A percentile compares a stretch with the other conserved stretches of the same genome.
Conservation (phyloP, 129 eudicot genomes). For the Saussurea involucrata region DNA sequence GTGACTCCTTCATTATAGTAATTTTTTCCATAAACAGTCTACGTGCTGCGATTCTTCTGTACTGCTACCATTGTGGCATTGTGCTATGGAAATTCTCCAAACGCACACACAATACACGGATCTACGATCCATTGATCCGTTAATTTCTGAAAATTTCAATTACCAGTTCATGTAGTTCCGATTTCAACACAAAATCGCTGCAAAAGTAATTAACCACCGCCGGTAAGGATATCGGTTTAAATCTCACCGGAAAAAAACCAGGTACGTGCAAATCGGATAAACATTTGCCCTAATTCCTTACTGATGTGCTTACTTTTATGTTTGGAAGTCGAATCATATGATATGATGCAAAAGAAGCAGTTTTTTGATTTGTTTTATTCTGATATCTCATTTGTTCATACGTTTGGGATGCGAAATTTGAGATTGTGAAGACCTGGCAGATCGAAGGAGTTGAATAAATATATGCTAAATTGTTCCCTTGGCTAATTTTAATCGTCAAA, state of each 20-base stretch:
- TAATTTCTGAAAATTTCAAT: neutral
- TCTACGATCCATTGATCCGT: constrained; percentile 11
- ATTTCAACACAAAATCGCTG: constrained; percentile 1
- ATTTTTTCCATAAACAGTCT: neutral
- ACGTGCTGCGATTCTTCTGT: constrained; percentile 14
- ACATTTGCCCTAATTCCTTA: neutral
- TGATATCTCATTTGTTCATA: neutral
- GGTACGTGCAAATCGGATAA: constrained; percentile 14
- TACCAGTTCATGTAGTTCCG: constrained; percentile 7
- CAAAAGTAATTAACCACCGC: neutral
- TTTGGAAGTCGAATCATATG: neutral
- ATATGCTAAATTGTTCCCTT: neutral
- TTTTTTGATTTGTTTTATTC: neutral
- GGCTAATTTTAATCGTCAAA: neutral
- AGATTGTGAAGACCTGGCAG: neutral
- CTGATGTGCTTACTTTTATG: neutral
- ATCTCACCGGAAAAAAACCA: constrained; percentile 1
- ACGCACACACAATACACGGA: constrained; percentile 1
- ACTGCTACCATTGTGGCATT: neutral
- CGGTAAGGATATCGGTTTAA: neutral
- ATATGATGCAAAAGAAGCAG: neutral
- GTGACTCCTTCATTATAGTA: neutral
- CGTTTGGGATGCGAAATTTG: neutral
- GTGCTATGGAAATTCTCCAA: neutral
- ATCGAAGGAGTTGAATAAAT: neutral